Percentiles rank a stretch among this genome's conserved stretches.
Conservation (phyloP, 2,329 filamentous ascomycete genomes). For the Periconia macrospinosa region DNA sequence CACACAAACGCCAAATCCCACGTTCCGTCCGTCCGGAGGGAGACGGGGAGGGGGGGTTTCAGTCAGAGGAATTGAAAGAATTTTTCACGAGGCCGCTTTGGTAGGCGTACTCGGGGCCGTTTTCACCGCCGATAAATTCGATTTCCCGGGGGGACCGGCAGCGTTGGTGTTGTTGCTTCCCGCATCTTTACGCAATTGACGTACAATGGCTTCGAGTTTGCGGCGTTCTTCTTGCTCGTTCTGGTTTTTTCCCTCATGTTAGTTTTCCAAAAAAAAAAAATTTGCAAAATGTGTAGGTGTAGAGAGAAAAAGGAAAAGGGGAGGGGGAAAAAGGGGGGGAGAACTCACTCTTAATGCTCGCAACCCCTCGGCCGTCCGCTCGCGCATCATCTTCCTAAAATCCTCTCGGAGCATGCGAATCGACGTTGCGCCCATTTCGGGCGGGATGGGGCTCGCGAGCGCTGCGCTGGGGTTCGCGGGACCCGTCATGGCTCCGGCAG, state of each 20-base stretch:
- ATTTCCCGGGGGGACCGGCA: conserved; percentile 17
- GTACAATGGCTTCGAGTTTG: conserved; percentile 65
- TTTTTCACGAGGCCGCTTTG: too few relatives aligned
- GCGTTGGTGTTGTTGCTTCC: too few relatives aligned
- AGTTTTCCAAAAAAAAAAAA: conserved; percentile 10
- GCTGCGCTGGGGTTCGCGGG: conserved; percentile 2
- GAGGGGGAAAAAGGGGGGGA: neutral
- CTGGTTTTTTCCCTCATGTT: conserved; percentile 57
- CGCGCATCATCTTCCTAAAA: conserved; percentile 81
- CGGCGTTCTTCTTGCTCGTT: conserved; percentile 72
- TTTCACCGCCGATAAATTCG: conserved; percentile 8
- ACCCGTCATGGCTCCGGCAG: conserved; percentile 29
- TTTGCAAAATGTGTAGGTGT: neutral
- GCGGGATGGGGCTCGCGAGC: neutral
- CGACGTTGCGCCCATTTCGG: conserved; percentile 60
- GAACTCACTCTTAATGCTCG: conserved; percentile 65
- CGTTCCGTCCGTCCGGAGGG: too few relatives aligned
- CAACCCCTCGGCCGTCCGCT: conserved; percentile 67
- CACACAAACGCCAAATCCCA: too few relatives aligned
- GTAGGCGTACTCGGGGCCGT: neutral
- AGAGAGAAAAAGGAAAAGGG: neutral
- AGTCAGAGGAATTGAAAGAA: too few relatives aligned
- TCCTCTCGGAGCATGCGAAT: conserved; percentile 71
- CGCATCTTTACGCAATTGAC: conserved; percentile 53
- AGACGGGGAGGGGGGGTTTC: too few relatives aligned